Evolutionary conservation across 805 yeast genomes (phyloP), one percentile per base, ranked within the genome.

Genomic region (Metschnikowia vanudenii): DNA sequence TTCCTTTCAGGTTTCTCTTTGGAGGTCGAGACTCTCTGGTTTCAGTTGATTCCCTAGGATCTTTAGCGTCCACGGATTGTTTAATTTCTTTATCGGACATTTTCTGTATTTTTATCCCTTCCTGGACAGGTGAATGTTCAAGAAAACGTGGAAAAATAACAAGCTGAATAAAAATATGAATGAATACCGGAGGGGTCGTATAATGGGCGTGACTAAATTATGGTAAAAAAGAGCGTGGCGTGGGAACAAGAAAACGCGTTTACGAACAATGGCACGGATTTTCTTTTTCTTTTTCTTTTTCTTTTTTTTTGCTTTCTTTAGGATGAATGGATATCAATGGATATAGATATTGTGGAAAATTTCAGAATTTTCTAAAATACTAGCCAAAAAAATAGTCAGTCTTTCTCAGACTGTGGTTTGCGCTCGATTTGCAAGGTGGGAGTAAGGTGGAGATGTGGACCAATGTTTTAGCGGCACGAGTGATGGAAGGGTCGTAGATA

Each of bases 1-100:
- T 67, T 12, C 85, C 85, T 52, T 81, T 82, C 12, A 71, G 56
- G 8, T 62, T 54, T 30, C 73, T 51, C 53, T 76, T 80, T 56
- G 67, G 63, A 14, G 19, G 22, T 6, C 40, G 40, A 13, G n/a
- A 9, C 19, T 37, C 40, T 22, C 32, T 24, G 32, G 40, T 11
- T 37, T 37, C 40, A 16, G 51, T 13, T 5, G 31, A 7, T 4
- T 37, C 39, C 22, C 65, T 9, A 12, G 31, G 14, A 3, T 29
- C 33, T n/a, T 30, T n/a, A 10, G 33, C 14, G 4, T 30, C 33
- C 17, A n/a, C 33, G n/a, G 33, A n/a, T 13, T 3, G 17, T n/a
- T 8, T 30, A 10, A 14, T n/a, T 30, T 30, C 33, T 30, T 14
- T 30, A 10, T n/a, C 33, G 37, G 38, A 19, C 38, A 36, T 36